Evolutionary conservation across 768 basidiomycete species (phyloP), one percentile per base, ranked within the genome.

Genomic region (Leccinellum rugosiceps): DNA sequence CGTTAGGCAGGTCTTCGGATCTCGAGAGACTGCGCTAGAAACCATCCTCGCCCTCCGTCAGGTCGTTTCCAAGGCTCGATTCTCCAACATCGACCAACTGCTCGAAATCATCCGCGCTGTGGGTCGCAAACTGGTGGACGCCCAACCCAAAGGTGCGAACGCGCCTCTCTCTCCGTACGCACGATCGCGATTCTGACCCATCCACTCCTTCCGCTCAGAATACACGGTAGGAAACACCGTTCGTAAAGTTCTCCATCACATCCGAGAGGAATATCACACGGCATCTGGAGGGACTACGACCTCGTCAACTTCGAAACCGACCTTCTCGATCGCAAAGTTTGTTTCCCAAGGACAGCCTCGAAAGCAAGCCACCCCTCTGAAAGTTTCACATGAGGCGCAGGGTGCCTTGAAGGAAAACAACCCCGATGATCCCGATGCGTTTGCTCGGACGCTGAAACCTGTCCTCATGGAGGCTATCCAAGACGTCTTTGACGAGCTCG

Each of bases 381-480:
- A 83, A 55, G 67, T 68, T 15, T 65, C 73, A 11, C 49, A 66
- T 38, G 86, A 89, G 54, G 78, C 71, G 47, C 83, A 80, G 50
- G 80, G 77, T 7, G 80, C 81, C 3, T 70, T 89, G 45, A 85
- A 80, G 60, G 88, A 90, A 70, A 80, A 86, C 66, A 84, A 91
- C 71, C 76, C 82, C 0, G 82, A 89, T 55, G 90, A 91, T 70
- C 88, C 87, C 0, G 88, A 92, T 65, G 85, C 87, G 15, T 90
- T 92, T 66, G 85, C 90, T 9, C 76, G 80, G 41, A 83, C 82
- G 34, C 71, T 98, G 52, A 97, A 95, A 74, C 96, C 96, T 3
- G 88, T 97, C 1, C 79, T 99, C 54, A 93, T 98, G 81, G 94
- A 97, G 72, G 97, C 94, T 7, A 95, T 99, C 52, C 90, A 96